phyloP scores from a whole-genome alignment of 345 rosid genomes.

The Zanthoxylum bungeanum region DNA sequence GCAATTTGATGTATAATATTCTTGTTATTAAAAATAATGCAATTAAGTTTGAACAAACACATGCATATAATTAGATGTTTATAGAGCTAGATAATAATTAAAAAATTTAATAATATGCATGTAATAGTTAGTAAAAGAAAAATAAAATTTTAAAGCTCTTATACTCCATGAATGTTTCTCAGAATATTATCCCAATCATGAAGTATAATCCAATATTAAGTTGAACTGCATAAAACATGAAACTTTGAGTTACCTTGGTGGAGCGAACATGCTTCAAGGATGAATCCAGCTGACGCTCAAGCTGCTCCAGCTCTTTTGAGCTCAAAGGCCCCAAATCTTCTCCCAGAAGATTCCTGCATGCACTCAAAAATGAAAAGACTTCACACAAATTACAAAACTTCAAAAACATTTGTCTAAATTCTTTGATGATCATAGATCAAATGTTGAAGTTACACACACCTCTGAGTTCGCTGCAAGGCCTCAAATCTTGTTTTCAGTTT shows the following conservation, averaged over 20 bases:
- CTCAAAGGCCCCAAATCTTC: constrained; percentile 88
- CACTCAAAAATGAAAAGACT: not conserved
- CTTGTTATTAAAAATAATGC: no score
- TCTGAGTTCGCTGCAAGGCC: constrained; percentile 77
- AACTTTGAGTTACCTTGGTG: constrained; percentile 54
- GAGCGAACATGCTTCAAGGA: constrained; percentile 89
- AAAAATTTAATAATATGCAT: no score
- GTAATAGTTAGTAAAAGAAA: no score
- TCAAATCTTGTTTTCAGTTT: constrained; percentile 78
- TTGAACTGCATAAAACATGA: not conserved
- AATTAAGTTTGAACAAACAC: no score
- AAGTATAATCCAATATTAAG: not conserved
- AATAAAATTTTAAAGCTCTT: no score
- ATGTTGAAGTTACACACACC: constrained; percentile 32
- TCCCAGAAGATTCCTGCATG: constrained; percentile 79
- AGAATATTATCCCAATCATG: not conserved
- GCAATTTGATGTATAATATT: no score
- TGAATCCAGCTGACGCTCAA: constrained; percentile 83
- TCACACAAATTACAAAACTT: not conserved
- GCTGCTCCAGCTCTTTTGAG: constrained; percentile 95
- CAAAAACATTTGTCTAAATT: not conserved
- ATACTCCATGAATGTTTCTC: no score
- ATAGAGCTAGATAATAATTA: no score
- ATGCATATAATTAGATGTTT: no score
- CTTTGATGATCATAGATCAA: not conserved